Evolutionary conservation across 805 yeast genomes (phyloP), one percentile per base, ranked within the genome.

Genomic region (Hanseniaspora thailandica): DNA sequence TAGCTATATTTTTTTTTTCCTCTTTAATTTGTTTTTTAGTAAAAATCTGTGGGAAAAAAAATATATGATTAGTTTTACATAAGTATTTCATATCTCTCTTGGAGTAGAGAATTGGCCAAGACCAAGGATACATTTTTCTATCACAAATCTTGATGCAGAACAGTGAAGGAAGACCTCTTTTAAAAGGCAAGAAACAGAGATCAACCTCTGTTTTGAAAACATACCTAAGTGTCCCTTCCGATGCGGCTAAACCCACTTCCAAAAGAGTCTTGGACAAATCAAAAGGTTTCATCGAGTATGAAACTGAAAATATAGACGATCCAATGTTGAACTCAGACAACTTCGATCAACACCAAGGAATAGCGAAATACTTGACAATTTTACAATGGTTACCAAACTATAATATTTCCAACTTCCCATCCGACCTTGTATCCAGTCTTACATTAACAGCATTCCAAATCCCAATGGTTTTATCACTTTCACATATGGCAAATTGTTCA

Each of bases 391-490:
- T 52, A 10, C 55, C 55, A 26, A 39, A 36, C 4, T 52, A 52
- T 19, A 45, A 38, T 13, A 6, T 36, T 15, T 17, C 31, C 10
- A 12, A 36, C 19, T 45, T 52, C 5, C 49, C 45, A 13, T 38
- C 45, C 10, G 55, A 52, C 25, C 33, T 52, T 10, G 15, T 52
- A 9, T 47, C 55, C 4, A 47, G 55, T n/a, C n/a, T 52, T 13
- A 52, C 55, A 7, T 31, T 52, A 20, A 45, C 55, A 12, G 49
- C 55, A 3, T 52, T 52, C 30, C 55, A 52, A 31, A 45, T 52
- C 12, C 55, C 55, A 6, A 52, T 52, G 55, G 45, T 45, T 17
- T 15, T 52, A 3, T 52, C 55, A 4, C 26, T 52, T 3, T 52
- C 55, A 2, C 49, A 45, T 19, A 26, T 52, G 39, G 55, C 55